Evolutionary conservation across 2,329 filamentous ascomycete species (phyloP).

Genomic region (Chrysosporium queenslandicum): DNA sequence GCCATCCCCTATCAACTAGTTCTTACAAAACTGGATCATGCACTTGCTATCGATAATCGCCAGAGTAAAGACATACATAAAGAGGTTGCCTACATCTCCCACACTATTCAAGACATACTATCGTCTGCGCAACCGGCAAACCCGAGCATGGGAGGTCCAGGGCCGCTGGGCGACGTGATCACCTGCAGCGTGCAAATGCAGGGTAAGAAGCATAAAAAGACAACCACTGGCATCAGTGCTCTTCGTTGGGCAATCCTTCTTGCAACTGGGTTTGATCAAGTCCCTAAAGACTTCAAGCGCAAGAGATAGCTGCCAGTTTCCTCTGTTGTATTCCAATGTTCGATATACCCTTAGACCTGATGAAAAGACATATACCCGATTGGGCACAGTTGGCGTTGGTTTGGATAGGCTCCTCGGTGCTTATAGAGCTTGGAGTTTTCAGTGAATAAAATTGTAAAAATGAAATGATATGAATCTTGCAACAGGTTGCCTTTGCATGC

Average conservation of each 20-base stretch:
- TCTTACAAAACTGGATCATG: constrained; percentile 55
- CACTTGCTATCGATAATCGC: constrained; percentile 31
- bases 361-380: too few relatives aligned
- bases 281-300: not conserved
- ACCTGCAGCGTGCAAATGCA: constrained; percentile 47
- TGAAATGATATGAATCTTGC: too few relatives aligned
- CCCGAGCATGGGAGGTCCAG: constrained; percentile 28
- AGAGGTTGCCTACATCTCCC: not conserved
- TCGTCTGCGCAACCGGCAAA: constrained; percentile 30
- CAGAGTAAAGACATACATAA: constrained; percentile 20
- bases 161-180: constrained; percentile 50
- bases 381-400: too few relatives aligned
- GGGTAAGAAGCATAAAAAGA: constrained; percentile 32
- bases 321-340: too few relatives aligned
- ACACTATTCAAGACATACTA: constrained; percentile 1
- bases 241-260: constrained; percentile 55
- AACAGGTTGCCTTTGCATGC: too few relatives aligned
- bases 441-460: too few relatives aligned
- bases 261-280: constrained; percentile 47
- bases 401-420: too few relatives aligned
- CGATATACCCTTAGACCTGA: too few relatives aligned
- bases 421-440: too few relatives aligned
- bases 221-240: constrained; percentile 50
- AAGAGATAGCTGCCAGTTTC: not conserved
- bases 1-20: constrained; percentile 56